phyloP scores from a whole-genome alignment of 495 filamentous ascomycete species.

The Trichoderma asperelloides region DNA sequence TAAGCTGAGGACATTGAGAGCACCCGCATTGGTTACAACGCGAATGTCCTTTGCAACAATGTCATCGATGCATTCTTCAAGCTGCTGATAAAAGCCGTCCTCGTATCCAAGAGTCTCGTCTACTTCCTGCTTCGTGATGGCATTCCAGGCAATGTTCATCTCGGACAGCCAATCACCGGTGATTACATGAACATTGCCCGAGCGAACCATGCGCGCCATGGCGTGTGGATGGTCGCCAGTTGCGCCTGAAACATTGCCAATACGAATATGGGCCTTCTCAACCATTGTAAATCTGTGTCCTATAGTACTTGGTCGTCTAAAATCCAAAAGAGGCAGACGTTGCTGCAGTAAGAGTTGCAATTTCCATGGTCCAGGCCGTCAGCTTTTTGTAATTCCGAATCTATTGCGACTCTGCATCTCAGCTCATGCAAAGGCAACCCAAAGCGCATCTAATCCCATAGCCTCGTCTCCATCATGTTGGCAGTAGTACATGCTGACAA shows the following conservation, averaged over 20 bases:
- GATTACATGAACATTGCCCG: conserved; percentile 35
- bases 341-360: neutral
- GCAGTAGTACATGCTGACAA: neutral
- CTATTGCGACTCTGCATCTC: too few species aligned
- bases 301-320: neutral
- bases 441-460: neutral
- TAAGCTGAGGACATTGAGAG: conserved; percentile 18
- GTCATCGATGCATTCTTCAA: conserved; percentile 12
- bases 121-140: conserved; percentile 16
- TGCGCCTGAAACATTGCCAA: conserved; percentile 24
- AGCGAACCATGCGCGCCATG: conserved; percentile 13
- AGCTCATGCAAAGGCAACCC: too few species aligned
- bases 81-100: conserved; percentile 20
- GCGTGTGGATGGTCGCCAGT: conserved; percentile 25
- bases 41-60: conserved; percentile 27
- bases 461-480: neutral
- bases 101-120: conserved; percentile 22
- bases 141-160: conserved; percentile 17
- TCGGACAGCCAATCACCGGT: conserved; percentile 47
- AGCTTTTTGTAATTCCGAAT: too few species aligned
- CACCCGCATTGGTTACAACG: conserved; percentile 37
- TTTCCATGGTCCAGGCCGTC: neutral
- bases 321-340: neutral
- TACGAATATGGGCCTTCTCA: conserved; percentile 14
- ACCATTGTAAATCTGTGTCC: neutral